Base-by-base conservation (phyloP, 345 rosid genomes). In the Salix exigua region DNA sequence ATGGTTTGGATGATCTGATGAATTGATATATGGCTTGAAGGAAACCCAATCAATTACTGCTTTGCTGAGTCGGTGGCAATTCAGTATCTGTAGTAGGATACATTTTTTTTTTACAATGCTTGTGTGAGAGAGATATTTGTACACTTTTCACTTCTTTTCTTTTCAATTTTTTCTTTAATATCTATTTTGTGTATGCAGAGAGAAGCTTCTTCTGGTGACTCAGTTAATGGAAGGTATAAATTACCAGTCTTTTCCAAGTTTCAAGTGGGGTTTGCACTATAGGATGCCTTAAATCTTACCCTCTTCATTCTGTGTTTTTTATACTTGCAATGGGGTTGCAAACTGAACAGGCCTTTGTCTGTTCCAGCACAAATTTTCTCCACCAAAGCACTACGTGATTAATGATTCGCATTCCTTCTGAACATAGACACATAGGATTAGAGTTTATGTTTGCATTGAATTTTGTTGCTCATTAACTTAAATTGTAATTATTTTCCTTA, bases 161-260 rank as follows among this genome's bases (percentile, higher is more conserved):
- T 19, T 26, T 11, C 69, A 40, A 23, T 42, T 50, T 64, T 35
- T 18, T 9, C 18, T 35, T 77, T 31, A n/a, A 48, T 12, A 23
- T 21, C 73, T 19, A 53, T 51, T 78, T 35, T 73, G 7, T 72
- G 53, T 28, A 66, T 73, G 75, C 85, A 88, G 91, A 74, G 64
- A 9, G 80, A 69, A 68, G 87, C 81, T 78, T 78, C 70, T 62
- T 64, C 79, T 73, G 79, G 26, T 62, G 82, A 75, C 70, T 71
- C 75, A 18, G 50, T 69, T 74, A 77, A 63, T 71, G 77, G 72
- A 63, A 88, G 93, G 93, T 89, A 82, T 25, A 61, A 28, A 63
- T 77, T 51, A 25, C 16, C 37, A 55, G 26, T 30, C 71, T 70
- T 72, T 62, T 75, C 74, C 18, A 38, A 38, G 68, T 26, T 37